These are phyloP conservation scores for Trichoderma oligosporum DNA, from an alignment of 2,329 filamentous ascomycete species.

Conservation along the genomic window DNA sequence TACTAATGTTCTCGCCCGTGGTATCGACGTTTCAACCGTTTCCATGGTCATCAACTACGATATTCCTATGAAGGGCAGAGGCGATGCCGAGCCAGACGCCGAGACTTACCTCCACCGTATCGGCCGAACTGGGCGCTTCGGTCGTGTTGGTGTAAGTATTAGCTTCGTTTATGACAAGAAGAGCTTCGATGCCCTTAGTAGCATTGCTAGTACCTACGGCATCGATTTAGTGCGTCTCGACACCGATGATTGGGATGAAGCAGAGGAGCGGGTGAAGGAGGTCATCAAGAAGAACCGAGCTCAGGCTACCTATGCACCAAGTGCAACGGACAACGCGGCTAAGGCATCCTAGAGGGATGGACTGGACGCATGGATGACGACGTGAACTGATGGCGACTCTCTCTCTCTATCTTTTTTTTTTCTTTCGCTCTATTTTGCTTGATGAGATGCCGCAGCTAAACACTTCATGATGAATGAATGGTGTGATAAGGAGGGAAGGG, in stretches of 20 bases:
- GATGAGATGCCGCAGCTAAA: background rate
- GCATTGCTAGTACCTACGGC: slow-evolving; percentile 76
- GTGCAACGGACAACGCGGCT: slow-evolving; percentile 38
- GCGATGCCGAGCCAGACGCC: slow-evolving; percentile 79
- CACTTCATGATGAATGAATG: slow-evolving; percentile 15
- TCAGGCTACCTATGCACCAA: slow-evolving; percentile 51
- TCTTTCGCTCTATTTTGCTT: slow-evolving; percentile 17
- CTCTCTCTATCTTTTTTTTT: background rate
- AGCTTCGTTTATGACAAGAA: slow-evolving; percentile 86
- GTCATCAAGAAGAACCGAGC: slow-evolving; percentile 71
- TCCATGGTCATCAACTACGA: slow-evolving; percentile 99
- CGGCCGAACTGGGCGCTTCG: slow-evolving; percentile 92
- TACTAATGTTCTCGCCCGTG: slow-evolving; percentile 92
- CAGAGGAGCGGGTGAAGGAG: slow-evolving; percentile 76
- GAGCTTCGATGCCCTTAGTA: slow-evolving; percentile 73
- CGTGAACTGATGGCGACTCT: slow-evolving; percentile 17
- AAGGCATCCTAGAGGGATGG: slow-evolving; percentile 31
- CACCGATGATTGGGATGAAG: slow-evolving; percentile 84
- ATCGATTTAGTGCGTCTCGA: slow-evolving; percentile 79
- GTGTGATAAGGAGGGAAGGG: background rate
- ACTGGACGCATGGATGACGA: slow-evolving; percentile 9
- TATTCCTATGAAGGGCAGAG: slow-evolving; percentile 69
- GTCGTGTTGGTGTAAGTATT: slow-evolving; percentile 91
- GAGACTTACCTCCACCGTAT: slow-evolving; percentile 99
- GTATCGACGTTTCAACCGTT: slow-evolving; percentile 86